These are phyloP conservation scores for Sporobolomyces phaffii DNA, from an alignment of 768 basidiomycete species.

Conservation along the genomic window DNA sequence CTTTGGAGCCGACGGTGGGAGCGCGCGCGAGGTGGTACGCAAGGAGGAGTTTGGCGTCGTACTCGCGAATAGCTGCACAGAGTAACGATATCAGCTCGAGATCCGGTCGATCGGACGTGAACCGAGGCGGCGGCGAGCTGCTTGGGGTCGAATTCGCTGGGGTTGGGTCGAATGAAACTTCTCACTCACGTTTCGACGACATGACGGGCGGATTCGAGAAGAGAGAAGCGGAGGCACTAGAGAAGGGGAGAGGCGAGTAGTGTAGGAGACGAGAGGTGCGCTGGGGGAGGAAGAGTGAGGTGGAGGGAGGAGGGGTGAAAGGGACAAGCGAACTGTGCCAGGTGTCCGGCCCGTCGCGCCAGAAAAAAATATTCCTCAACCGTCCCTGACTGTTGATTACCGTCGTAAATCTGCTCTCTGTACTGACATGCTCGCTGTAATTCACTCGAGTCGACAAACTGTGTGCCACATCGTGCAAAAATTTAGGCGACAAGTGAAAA, in stretches of 20 bases:
- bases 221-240: neutral
- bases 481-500: too few species aligned
- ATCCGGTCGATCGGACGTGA: slow-evolving; percentile 13
- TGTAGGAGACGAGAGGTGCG: neutral
- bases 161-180: neutral
- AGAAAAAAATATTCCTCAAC: too few species aligned
- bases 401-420: too few species aligned
- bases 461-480: too few species aligned
- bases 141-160: neutral
- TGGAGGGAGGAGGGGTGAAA: slow-evolving; percentile 1
- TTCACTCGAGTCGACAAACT: too few species aligned
- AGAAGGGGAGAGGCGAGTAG: neutral
- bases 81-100: neutral
- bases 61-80: slow-evolving; percentile 76
- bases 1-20: slow-evolving; percentile 62
- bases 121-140: slow-evolving; percentile 1
- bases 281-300: neutral
- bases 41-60: slow-evolving; percentile 95
- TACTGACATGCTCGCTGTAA: too few species aligned
- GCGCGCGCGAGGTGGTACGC: slow-evolving; percentile 96
- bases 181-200: slow-evolving; percentile 18
- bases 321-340: neutral
- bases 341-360: too few species aligned
- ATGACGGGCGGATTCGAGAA: neutral
- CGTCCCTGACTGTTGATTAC: too few species aligned